phyloP scores from a whole-genome alignment of 495 filamentous ascomycete genomes.

The Thermothielavioides terrestris region DNA sequence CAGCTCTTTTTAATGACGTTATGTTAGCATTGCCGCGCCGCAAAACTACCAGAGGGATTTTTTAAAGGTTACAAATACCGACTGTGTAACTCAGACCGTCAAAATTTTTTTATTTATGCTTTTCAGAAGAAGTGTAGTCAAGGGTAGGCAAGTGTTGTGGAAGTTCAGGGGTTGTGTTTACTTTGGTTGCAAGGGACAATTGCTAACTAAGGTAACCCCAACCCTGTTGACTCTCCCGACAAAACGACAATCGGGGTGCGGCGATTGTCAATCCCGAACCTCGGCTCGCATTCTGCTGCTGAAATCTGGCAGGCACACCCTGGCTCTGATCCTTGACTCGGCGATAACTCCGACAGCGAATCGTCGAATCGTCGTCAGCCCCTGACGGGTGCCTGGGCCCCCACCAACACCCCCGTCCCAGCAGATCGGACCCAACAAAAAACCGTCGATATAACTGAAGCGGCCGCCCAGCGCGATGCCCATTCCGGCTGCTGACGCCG shows the following conservation, averaged over 20 bases:
- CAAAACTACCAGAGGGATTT: too few species aligned
- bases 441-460: conserved; percentile 1
- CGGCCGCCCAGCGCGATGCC: conserved; percentile 9
- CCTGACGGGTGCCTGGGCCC: background rate
- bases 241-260: background rate
- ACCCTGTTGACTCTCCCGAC: background rate
- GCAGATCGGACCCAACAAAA: conserved; percentile 2
- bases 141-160: too few species aligned
- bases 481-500: conserved; percentile 1
- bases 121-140: too few species aligned
- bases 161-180: background rate
- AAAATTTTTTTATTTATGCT: too few species aligned
- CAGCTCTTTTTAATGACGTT: too few species aligned
- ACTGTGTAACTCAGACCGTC: too few species aligned
- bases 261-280: background rate
- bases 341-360: too few species aligned
- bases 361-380: too few species aligned
- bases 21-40: too few species aligned
- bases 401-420: background rate
- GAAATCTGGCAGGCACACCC: too few species aligned
- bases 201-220: background rate
- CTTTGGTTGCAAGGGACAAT: background rate
- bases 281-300: background rate
- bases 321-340: background rate
- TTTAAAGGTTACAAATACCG: too few species aligned